A percentile compares a stretch with the other conserved stretches of the same genome.
These are phyloP conservation scores for Monascus ruber DNA, from an alignment of 2,329 filamentous ascomycete genomes.

Conservation along the genomic window DNA sequence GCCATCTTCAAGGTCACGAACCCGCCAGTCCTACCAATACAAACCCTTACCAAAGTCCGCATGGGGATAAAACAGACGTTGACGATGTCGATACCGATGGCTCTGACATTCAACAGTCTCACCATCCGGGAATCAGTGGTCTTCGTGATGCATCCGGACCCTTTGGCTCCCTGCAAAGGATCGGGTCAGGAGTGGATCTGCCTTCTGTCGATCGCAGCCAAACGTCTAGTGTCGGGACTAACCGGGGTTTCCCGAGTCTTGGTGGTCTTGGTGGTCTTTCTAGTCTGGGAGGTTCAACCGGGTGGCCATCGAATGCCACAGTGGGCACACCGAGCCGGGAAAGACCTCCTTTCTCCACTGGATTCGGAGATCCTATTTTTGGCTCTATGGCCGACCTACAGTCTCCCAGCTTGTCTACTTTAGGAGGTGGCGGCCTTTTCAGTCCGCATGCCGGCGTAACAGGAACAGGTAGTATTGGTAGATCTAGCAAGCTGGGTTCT, in stretches of 20 bases:
- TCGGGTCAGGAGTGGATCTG: slow-evolving; percentile 42
- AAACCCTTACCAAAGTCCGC: slow-evolving; percentile 89
- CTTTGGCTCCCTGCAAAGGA: slow-evolving; percentile 47
- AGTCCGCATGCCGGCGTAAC: slow-evolving; percentile 46
- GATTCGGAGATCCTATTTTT: slow-evolving; percentile 55
- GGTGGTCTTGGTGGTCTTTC: slow-evolving; percentile 42
- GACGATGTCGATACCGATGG: slow-evolving; percentile 49
- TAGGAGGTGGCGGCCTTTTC: slow-evolving; percentile 46
- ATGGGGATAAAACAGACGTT: slow-evolving; percentile 58
- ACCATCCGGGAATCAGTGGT: slow-evolving; percentile 42
- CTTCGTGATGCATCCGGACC: slow-evolving; percentile 40
- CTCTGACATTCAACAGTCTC: slow-evolving; percentile 40
- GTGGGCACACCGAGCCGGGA: slow-evolving; percentile 63
- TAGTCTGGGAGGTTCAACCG: slow-evolving; percentile 39
- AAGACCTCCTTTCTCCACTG: slow-evolving; percentile 37
- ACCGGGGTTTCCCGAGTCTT: slow-evolving; percentile 57
- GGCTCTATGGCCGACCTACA: slow-evolving; percentile 67
- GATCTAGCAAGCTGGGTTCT: slow-evolving; percentile 72
- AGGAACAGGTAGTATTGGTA: slow-evolving; percentile 55
- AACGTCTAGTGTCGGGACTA: slow-evolving; percentile 72
- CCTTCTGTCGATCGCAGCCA: slow-evolving; percentile 78
- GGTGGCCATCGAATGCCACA: slow-evolving; percentile 48
- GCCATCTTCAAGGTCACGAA: slow-evolving; percentile 44
- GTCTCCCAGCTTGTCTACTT: slow-evolving; percentile 28
- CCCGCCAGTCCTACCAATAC: slow-evolving; percentile 86